Evolutionary conservation across 164 flowering plant species (phyloP), one percentile per base, ranked within the genome.

Genomic region (Tetracentron sinense): DNA sequence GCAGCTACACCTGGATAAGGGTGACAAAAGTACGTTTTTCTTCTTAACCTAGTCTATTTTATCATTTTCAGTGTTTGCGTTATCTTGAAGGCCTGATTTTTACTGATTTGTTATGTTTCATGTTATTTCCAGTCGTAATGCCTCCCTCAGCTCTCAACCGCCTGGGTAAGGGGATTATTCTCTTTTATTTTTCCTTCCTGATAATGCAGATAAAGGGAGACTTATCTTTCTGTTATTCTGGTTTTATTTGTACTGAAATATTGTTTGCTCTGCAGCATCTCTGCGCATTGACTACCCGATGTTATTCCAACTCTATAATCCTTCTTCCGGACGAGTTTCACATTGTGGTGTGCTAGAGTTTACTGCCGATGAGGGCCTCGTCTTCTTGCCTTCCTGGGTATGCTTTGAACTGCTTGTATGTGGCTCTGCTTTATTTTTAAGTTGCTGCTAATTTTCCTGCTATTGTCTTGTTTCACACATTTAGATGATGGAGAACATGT

Each of bases 321-420:
- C 78, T 68, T 79, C 81, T 48, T 74, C 90, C 17, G 84, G 82
- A 63, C 79, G 96, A 31, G 79, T 85, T 47, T 94, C 99, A 25
- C 97, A 91, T 58, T 94, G 99, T 79, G 97, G 99, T 63, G 96
- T 94, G 57, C 81, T 93, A 63, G 97, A 94, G 83, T 91, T 94
- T 76, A 86, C 84, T 78, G 97, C 99, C 11, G 97, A 94, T 74
- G 99, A 94, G 67, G 97, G 99, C 76, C 78, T 88, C 89, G 82
- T 94, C 62, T 94, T 87, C 67, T 78, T 90, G 92, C 95, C 95
- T 46, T 81, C 88, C 57, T 90, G 97, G 94, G 94, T 86, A 80
- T 25, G 78, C 19, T 25, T 49, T 17, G 16, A 11, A 26, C 14
- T 64, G 6, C 27, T 42, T 7, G 1, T 60, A 6, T 60, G 1